Evolutionary conservation across 2,329 filamentous ascomycete species (phyloP).

Genomic region (Diaporthe sp.): DNA sequence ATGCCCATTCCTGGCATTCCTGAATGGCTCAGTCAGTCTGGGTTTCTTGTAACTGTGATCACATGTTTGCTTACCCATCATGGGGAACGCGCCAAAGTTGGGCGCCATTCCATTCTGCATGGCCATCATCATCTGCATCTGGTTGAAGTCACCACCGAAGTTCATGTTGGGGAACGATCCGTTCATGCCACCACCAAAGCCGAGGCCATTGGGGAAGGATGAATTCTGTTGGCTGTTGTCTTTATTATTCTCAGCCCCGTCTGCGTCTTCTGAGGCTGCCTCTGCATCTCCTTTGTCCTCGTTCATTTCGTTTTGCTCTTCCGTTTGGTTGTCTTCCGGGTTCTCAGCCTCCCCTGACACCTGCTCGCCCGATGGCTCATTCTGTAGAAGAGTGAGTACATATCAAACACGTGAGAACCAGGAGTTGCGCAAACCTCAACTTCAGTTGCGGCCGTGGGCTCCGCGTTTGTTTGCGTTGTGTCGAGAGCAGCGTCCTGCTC

Average conservation of each 20-base stretch:
- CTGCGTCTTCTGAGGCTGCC: constrained; percentile 45
- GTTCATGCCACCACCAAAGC: constrained; percentile 54
- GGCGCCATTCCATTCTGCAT: constrained; percentile 77
- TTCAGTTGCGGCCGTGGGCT: constrained; percentile 29
- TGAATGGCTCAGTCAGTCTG: constrained; percentile 52
- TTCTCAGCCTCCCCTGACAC: constrained; percentile 36
- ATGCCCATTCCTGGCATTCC: constrained; percentile 88
- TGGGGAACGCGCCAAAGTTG: constrained; percentile 72
- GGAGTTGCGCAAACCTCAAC: constrained; percentile 35
- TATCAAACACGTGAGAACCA: too few relatives aligned
- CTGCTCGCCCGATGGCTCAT: constrained; percentile 7
- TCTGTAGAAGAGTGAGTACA: constrained; percentile 26
- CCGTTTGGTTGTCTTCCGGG: constrained; percentile 36
- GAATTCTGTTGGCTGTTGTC: constrained; percentile 46
- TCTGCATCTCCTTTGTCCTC: constrained; percentile 41
- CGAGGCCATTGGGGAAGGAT: constrained; percentile 47
- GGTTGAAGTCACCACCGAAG: constrained; percentile 74
- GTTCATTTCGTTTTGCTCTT: constrained; percentile 25
- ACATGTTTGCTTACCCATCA: constrained; percentile 83
- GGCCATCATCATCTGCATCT: constrained; percentile 84
- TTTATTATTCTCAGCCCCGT: constrained; percentile 48
- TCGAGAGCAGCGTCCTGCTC: constrained; percentile 32
- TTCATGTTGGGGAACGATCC: constrained; percentile 70
- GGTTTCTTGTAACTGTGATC: not conserved
- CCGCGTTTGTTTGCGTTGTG: constrained; percentile 18